Percentiles rank a stretch among this genome's conserved stretches.
Conservation (phyloP, 257 asterid genomes). For the Salvia splendens region DNA sequence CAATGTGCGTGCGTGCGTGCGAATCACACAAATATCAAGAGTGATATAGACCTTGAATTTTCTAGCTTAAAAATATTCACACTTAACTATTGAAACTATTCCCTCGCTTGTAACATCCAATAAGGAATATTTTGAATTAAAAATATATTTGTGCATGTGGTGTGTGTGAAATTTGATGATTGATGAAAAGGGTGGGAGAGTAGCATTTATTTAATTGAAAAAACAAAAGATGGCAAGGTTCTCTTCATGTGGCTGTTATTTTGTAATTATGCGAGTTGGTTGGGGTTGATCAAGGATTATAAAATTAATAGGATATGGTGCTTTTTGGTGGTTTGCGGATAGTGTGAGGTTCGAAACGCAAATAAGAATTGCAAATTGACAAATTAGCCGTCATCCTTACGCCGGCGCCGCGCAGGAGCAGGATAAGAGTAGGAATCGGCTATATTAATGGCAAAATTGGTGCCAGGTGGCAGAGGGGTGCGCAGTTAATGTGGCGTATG, state of each 20-base stretch:
- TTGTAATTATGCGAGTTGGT: constrained; percentile 48
- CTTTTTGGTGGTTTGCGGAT: constrained; percentile 34
- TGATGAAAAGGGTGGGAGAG: constrained; percentile 30
- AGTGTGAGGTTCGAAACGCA: constrained; percentile 34
- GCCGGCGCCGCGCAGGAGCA: constrained; percentile 42
- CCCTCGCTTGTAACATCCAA: not conserved
- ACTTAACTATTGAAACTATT: no score
- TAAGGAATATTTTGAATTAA: not conserved
- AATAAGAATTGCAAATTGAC: constrained; percentile 15
- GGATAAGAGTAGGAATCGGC: constrained; percentile 33
- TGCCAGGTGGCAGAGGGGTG: constrained; percentile 52
- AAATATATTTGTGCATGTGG: constrained; percentile 31
- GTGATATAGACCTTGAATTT: no score
- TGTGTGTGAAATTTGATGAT: constrained; percentile 32
- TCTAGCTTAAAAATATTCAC: no score
- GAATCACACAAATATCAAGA: no score
- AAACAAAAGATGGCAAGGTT: constrained; percentile 17
- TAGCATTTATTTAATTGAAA: not conserved
- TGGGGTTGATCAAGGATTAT: constrained; percentile 39
- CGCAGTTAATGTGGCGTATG: constrained; percentile 49
- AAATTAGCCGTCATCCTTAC: constrained; percentile 12
- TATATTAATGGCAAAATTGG: constrained; percentile 54
- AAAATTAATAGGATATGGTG: constrained; percentile 27
- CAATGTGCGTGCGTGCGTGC: no score
- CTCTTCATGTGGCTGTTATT: constrained; percentile 49